phyloP scores from a whole-genome alignment of 768 basidiomycete species.

The Boletus rubropictus region DNA sequence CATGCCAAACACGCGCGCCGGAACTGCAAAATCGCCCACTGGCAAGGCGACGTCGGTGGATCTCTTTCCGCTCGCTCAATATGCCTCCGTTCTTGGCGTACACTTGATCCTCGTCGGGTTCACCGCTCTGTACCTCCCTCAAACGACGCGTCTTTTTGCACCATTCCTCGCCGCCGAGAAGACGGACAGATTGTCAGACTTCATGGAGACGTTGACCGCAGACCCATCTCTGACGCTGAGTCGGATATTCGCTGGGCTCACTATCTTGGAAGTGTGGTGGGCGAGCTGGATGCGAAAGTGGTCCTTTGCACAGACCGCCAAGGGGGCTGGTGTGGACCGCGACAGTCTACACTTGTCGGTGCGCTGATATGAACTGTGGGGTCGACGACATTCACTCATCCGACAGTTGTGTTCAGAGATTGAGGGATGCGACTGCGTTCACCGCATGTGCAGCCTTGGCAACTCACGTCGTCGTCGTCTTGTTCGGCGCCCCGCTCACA shows the following conservation, averaged over 20 bases:
- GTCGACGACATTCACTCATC: conserved; percentile 2
- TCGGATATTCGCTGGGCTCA: conserved; percentile 52
- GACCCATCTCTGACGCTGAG: conserved; percentile 52
- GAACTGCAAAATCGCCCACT: background rate
- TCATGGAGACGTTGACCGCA: conserved; percentile 60
- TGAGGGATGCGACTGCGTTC: conserved; percentile 45
- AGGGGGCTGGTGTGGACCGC: conserved; percentile 36
- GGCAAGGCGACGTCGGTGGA: conserved; percentile 3
- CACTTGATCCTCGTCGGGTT: conserved; percentile 63
- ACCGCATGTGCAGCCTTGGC: conserved; percentile 46
- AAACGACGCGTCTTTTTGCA: conserved; percentile 42
- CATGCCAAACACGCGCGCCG: background rate
- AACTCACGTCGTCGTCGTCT: conserved; percentile 46
- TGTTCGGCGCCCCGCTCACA: conserved; percentile 72
- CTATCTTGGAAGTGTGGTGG: conserved; percentile 65
- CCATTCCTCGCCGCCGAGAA: conserved; percentile 30
- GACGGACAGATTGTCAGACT: conserved; percentile 59
- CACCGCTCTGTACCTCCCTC: conserved; percentile 66
- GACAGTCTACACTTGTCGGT: conserved; percentile 38
- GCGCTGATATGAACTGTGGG: conserved; percentile 18
- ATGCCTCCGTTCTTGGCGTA: conserved; percentile 63
- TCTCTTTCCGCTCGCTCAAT: conserved; percentile 49
- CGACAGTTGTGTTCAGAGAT: conserved; percentile 35
- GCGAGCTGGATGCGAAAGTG: conserved; percentile 58
- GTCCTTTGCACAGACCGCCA: conserved; percentile 41